A percentile compares a stretch with the other conserved stretches of the same genome.
These are phyloP conservation scores for Pythium plurisporium DNA, from an alignment of 352 stramenopile genomes.

Conservation along the genomic window DNA sequence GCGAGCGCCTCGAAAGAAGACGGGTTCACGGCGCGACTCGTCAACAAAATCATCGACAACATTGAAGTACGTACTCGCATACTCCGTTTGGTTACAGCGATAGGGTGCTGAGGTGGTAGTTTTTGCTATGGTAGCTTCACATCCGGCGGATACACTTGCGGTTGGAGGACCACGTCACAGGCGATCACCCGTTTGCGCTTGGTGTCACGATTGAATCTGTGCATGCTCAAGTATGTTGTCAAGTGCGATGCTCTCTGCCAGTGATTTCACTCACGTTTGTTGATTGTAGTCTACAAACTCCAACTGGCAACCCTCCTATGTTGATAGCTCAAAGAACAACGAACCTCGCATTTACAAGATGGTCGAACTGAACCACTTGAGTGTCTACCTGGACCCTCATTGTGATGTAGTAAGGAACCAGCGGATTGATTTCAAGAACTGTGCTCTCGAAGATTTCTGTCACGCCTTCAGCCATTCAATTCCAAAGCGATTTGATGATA, in stretches of 20 bases:
- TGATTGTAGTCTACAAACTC: constrained; percentile 73
- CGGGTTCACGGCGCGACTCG: constrained; percentile 65
- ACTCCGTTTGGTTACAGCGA: background rate
- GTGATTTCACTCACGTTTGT: background rate
- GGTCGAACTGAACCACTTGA: constrained; percentile 85
- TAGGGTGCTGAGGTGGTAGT: background rate
- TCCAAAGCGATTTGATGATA: constrained; percentile 79
- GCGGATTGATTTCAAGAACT: constrained; percentile 58
- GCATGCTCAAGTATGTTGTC: constrained; percentile 50
- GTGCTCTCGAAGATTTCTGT: constrained; percentile 73
- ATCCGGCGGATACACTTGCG: constrained; percentile 84
- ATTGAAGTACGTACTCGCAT: constrained; percentile 55
- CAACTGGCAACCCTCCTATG: constrained; percentile 82
- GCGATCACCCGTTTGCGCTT: constrained; percentile 78
- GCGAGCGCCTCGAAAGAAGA: constrained; percentile 33
- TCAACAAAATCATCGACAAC: constrained; percentile 90
- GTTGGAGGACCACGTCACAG: constrained; percentile 67
- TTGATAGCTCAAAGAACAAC: constrained; percentile 71
- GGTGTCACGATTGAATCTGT: constrained; percentile 83
- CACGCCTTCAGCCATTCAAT: constrained; percentile 73
- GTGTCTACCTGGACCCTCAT: constrained; percentile 81
- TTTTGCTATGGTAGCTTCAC: constrained; percentile 45
- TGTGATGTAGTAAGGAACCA: constrained; percentile 58
- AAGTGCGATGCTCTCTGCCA: background rate
- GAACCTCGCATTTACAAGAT: constrained; percentile 89